Conservation (phyloP, 2,329 filamentous ascomycete genomes). For the Sclerotinia sclerotiorum region DNA sequence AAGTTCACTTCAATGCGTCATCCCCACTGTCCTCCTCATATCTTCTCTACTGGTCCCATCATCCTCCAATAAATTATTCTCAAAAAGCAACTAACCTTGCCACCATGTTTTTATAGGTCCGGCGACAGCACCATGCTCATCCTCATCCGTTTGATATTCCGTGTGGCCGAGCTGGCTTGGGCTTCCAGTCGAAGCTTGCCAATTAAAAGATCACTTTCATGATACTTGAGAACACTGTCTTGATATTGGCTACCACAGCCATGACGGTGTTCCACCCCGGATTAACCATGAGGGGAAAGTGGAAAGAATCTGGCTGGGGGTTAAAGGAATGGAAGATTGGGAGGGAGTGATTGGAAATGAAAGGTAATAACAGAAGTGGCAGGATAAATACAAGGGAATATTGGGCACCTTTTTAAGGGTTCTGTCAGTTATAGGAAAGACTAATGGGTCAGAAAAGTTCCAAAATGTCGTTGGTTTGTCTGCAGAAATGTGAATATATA, state of each 20-base stretch:
- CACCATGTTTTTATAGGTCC: conserved; percentile 35
- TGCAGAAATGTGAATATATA: not conserved
- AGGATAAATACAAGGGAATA: not conserved
- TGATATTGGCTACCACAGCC: conserved; percentile 37
- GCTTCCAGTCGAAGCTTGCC: conserved; percentile 52
- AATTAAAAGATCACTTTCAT: conserved; percentile 48
- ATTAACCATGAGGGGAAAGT: not conserved
- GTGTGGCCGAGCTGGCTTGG: conserved; percentile 57
- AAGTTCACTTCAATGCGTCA: not conserved
- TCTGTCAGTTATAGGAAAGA: not conserved
- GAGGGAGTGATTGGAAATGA: not conserved
- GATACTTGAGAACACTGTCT: conserved; percentile 45
- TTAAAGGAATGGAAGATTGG: not conserved
- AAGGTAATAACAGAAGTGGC: not conserved
- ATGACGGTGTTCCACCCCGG: conserved; percentile 42
- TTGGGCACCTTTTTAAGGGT: rapidly evolving
- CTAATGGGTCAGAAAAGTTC: not conserved
- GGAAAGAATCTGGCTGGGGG: not conserved
- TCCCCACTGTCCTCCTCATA: not conserved
- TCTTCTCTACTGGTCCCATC: not conserved
- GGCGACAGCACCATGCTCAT: conserved; percentile 50
- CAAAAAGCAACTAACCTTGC: not conserved
- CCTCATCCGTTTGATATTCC: conserved; percentile 55
- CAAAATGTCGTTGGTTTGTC: not conserved
- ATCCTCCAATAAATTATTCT: not conserved